Evolutionary conservation across 2,329 filamentous ascomycete species (phyloP), one percentile per base, ranked within the genome.

Genomic region (Trichoderma koningiopsis): DNA sequence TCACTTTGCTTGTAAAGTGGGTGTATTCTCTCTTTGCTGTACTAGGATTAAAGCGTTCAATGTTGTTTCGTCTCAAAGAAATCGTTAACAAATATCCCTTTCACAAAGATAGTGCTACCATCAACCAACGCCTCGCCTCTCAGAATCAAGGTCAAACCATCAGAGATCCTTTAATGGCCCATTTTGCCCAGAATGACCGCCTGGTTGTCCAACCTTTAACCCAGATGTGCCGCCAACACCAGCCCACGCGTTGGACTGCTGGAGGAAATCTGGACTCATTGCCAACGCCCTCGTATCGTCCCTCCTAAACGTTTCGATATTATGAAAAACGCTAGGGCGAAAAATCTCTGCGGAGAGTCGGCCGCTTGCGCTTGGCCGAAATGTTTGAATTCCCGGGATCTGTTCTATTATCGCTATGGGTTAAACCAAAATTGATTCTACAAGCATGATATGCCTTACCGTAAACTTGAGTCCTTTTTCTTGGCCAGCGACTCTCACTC

Each of bases 171-270:
- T 70, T 8, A 57, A 55, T 7, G 72, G 60, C 14, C 70, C 69
- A 40, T 75, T 68, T 13, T 74, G 43, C 11, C 71, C 71, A 49
- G 72, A 68, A n/a, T 56, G 24, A 24, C 71, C 72, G 22, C 64
- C 68, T 7, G 77, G 69, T 57, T 76, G 76, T 43, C 77, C 77
- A 33, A 75, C 73, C 59, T 75, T 79, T 10, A 79, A 69, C 19
- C 76, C 77, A 52, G 78, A 76, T 8, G 74, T 74, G 16, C 79
- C 69, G 8, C 78, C 77, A n/a, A 78, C 68, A 14, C 75, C 74
- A 19, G 73, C 27, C 19, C 77, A 65, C 13, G 70, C 71, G 22
- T 70, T 61, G 3, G 75, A 73, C 55, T 71, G 72, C 27, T 72
- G 72, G 4, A 69, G 65, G 59, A 78, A 74, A 11, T 67, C 64